Evolutionary conservation across 2,329 filamentous ascomycete genomes (phyloP), one percentile per base, ranked within the genome.

Genomic region (Calycina marina): DNA sequence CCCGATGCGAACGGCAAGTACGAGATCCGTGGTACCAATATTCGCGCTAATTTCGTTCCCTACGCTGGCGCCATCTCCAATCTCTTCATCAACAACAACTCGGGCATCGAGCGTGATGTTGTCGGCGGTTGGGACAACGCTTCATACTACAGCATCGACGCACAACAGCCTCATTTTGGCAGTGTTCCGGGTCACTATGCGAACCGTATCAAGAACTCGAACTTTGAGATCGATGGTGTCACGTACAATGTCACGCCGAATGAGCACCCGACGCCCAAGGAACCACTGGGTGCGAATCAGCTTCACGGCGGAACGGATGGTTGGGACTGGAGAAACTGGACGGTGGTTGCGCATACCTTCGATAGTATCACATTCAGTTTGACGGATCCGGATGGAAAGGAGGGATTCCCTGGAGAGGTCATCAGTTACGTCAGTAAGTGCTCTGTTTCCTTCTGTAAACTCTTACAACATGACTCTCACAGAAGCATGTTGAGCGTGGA

Each of bases 261-360:
- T 52, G 77, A 77, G 52, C 67, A 77, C 46, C 62, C 65, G 2
- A 67, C 63, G 1, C 33, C 54, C 2, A 59, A 54, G 4, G 46
- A 61, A 20, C 69, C 69, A 0, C 44, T 63, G 0, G 72, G 72
- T 5, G 56, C 67, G 11, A 59, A 81, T 56, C 79, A 74, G 4
- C 61, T 83, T 24, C 78, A 83, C 51, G 77, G 77, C 31, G 77
- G 76, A 5, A 63, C 69, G 1, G 62, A 80, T 45, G 77, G 77
- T 28, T 84, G 80, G 76, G 79, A 85, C 52, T 82, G 67, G 58
- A 67, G 77, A 42, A 82, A 85, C 57, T 88, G 80, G 55, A 81
- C 75, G 16, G 72, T 86, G 14, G 69, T 75, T n/a, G 60, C 76
- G 3, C 67, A 83, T 56, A 74, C 46, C 8, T 55, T 61, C 28